Evolutionary conservation across 78 protist genomes (phyloP).

Genomic region (Chrysochromulina parva): DNA sequence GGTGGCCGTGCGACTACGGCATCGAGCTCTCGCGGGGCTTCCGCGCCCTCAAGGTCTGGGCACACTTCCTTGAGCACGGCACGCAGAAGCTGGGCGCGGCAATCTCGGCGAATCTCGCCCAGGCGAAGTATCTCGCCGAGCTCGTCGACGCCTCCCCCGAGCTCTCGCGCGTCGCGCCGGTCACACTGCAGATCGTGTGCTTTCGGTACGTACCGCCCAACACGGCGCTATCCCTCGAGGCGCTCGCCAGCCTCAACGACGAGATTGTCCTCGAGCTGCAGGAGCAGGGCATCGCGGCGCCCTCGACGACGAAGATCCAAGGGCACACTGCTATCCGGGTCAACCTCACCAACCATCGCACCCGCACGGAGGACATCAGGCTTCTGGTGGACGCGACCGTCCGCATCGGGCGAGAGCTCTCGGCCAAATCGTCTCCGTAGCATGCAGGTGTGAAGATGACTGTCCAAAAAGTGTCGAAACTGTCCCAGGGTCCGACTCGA

Average conservation of each 20-base stretch:
- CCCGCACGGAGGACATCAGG: background rate
- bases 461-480: no score
- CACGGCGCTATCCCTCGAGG: background rate
- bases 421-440: no score
- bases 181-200: background rate
- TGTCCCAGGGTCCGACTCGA: no score
- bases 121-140: background rate
- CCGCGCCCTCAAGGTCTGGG: constrained; percentile 11
- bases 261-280: background rate
- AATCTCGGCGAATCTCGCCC: background rate
- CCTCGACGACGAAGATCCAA: background rate
- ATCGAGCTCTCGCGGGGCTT: background rate
- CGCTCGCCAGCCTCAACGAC: background rate
- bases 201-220: background rate
- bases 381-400: background rate
- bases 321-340: background rate
- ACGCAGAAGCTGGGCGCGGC: background rate
- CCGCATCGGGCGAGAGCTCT: no score
- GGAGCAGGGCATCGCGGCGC: background rate
- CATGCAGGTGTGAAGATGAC: no score
- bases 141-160: background rate
- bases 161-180: background rate
- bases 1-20: background rate
- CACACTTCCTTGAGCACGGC: background rate
- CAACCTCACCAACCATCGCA: background rate